Evolutionary conservation across 176 grass and related monocot species (phyloP).

Genomic region (Zoysia pacifica): DNA sequence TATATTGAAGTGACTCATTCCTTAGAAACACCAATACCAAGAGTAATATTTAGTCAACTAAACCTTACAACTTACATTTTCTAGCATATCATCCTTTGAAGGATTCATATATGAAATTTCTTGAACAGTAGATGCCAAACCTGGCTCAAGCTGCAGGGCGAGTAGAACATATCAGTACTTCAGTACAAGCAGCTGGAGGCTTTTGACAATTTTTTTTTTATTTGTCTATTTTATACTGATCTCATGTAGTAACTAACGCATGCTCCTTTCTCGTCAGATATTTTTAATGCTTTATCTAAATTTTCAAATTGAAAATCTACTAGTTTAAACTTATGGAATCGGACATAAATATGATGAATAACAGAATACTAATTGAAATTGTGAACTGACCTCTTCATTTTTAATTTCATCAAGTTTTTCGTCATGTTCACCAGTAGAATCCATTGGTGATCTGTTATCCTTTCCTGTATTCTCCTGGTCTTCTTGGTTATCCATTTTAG

Average conservation of each 20-base stretch:
- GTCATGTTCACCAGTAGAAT: slow-evolving; percentile 1
- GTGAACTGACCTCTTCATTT: slow-evolving; percentile 47
- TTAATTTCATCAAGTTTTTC: slow-evolving; percentile 35
- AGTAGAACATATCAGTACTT: neutral
- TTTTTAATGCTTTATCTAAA: neutral
- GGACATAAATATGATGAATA: slow-evolving; percentile 6
- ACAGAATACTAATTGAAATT: slow-evolving; percentile 24
- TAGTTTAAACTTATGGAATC: slow-evolving; percentile 13
- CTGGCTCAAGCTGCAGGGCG: slow-evolving; percentile 33
- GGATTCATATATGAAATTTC: slow-evolving; percentile 23
- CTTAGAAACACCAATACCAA: slow-evolving; percentile 8
- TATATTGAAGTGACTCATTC: slow-evolving; percentile 11
- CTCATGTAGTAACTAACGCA: neutral
- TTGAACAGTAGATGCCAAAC: slow-evolving; percentile 30
- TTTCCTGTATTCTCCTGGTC: slow-evolving; percentile 25
- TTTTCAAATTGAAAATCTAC: slow-evolving; percentile 26
- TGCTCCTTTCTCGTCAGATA: neutral
- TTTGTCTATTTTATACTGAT: slow-evolving; percentile 28
- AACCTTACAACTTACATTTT: slow-evolving; percentile 47
- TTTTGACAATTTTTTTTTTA: slow-evolving; percentile 19
- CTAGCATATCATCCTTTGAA: slow-evolving; percentile 31
- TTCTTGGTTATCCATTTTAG: slow-evolving; percentile 35
- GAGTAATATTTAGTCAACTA: neutral
- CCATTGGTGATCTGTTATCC: slow-evolving; percentile 7
- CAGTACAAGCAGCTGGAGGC: slow-evolving; percentile 7